Base-by-base conservation (phyloP, 352 stramenopile genomes). In the Phytophthora pini region DNA sequence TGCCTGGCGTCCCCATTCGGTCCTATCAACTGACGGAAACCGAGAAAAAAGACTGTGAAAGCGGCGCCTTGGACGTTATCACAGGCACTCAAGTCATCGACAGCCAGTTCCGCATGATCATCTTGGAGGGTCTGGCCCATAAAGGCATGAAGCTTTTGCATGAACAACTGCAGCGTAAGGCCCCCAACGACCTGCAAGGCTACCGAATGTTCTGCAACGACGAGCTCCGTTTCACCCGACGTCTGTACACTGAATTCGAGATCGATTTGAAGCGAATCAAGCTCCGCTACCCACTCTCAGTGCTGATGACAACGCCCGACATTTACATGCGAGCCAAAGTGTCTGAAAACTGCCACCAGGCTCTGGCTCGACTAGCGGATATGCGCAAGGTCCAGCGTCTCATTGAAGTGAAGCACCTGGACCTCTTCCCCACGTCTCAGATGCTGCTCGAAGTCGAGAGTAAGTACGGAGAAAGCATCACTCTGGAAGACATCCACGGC, bases 401-500 rank as follows among this genome's bases (percentile, higher is more conserved):
- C 3, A 46, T 64, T 10, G 78, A 94, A 39, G 64, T 89, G 13
- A 82, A 89, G 41, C 62, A 82, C 5, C 56, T 92, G 2, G 69
- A 90, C 15, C 70, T 95, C 27, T 97, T 97, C 64, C 92, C 91
- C 4, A 88, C 73, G 3, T 80, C 76, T 1, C 47, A 61, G 2
- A 94, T 95, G 79, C 65, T 97, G 32, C 67, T 94, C 4, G 80
- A 97, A 53, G 72, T 98, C 22, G 91, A 97, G 61, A 92, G 85
- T 68, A 96, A 97, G 63, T 98, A 98, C 57, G 92, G 92, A 51
- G 89, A 97, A 68, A 94, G 86, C 56, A 92, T 98, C 49, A 93
- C 84, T 29, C 61, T 95, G 2, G 80, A 92, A 62, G 92, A 98
- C 67, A 95, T 97, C 46, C 78, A 95, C 52, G 91, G 72, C 3